Percentiles rank a stretch among this genome's conserved stretches.
Conservation (phyloP, 306 rosid genomes). For the Betula pendula region DNA sequence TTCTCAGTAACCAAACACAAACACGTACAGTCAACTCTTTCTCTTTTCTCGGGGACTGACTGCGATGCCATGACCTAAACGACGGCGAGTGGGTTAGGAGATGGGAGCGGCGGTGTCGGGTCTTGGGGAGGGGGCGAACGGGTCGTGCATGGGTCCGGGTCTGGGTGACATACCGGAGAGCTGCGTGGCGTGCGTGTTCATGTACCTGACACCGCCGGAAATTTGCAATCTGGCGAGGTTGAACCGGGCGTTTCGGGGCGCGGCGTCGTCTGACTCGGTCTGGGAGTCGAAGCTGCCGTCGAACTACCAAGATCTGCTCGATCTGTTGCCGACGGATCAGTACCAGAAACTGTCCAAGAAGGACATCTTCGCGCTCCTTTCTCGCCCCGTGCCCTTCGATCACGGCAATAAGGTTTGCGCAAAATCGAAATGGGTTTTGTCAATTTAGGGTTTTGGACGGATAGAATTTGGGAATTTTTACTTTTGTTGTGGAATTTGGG, state of each 20-base stretch:
- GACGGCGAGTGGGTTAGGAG: background rate
- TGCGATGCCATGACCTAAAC: background rate
- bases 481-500: background rate
- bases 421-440: background rate
- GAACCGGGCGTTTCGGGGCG: slow-evolving; percentile 80
- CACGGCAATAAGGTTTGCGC: slow-evolving; percentile 64
- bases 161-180: slow-evolving; percentile 91
- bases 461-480: background rate
- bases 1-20: slow-evolving; percentile 9
- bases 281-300: slow-evolving; percentile 82
- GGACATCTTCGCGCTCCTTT: slow-evolving; percentile 70
- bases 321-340: slow-evolving; percentile 57
- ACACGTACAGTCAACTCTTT: background rate
- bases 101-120: slow-evolving; percentile 87
- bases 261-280: slow-evolving; percentile 82
- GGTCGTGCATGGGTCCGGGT: slow-evolving; percentile 61
- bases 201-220: slow-evolving; percentile 83
- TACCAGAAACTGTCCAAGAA: slow-evolving; percentile 58
- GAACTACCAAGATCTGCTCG: slow-evolving; percentile 73
- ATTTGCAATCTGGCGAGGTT: slow-evolving; percentile 86
- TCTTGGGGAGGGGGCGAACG: slow-evolving; percentile 57
- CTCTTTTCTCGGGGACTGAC: background rate
- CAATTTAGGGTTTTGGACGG: background rate
- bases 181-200: slow-evolving; percentile 87
- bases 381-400: slow-evolving; percentile 64